Evolutionary conservation across 2,329 filamentous ascomycete species (phyloP), one percentile per base, ranked within the genome.

Genomic region (Epichloe amarillans): DNA sequence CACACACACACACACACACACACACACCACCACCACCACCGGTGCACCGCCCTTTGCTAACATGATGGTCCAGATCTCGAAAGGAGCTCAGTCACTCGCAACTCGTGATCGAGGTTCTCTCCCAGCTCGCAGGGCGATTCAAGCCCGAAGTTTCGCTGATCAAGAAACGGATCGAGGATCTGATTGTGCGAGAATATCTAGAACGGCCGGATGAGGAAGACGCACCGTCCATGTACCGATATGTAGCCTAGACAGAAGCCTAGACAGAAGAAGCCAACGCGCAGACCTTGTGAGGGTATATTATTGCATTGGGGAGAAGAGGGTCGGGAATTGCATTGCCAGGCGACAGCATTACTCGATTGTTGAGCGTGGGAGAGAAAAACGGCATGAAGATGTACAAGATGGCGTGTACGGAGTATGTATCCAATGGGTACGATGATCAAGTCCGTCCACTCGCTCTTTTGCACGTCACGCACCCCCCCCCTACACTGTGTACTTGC

Each of bases 131-230:
- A 0, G 69, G 72, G 47, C 82, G 84, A 42, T 91, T 91, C 72
- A 84, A 80, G 60, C 86, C 86, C 0, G 85, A 90, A 51, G 75
- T 90, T 37, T 73, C 75, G 33, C 80, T 90, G 69, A 83, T 91
- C 69, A 91, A 91, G 73, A 83, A 80, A 63, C 80, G 82, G n/a
- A 84, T 91, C 53, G 86, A 90, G 64, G 82, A 82, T 55, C 70
- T 91, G 47, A 86, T 91, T 47, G 77, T 80, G 53, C 75, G 85
- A 54, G 86, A 91, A 62, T 91, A 90, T 57, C 71, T 91, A 19
- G 86, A 89, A 68, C 78, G 86, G 4, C 65, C 66, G 5, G 75
- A 85, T 14, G 86, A 88, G 44, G 82, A 81, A 10, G 75, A 72
- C n/a, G 75, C 75, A 33, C 66, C 78, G 5, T 77, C 84, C 36